These are phyloP conservation scores for Musa itinerans DNA, from an alignment of 176 grass and related monocot species.

Conservation along the genomic window DNA sequence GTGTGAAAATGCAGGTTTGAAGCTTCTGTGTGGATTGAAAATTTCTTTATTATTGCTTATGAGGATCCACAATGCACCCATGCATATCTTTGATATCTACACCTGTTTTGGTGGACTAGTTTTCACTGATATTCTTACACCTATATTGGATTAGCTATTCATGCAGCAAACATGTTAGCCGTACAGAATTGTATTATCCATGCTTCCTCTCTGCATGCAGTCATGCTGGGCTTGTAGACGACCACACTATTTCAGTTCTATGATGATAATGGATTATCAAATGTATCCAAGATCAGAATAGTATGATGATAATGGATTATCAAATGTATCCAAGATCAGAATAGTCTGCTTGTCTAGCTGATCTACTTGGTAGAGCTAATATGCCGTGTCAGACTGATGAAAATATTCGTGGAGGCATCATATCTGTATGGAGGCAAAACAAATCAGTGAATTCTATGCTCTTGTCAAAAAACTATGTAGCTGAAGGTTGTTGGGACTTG, in stretches of 20 bases:
- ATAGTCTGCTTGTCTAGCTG: constrained; percentile 64
- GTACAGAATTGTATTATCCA: constrained; percentile 53
- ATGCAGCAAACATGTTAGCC: constrained; percentile 20
- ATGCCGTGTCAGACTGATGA: constrained; percentile 33
- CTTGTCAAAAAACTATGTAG: constrained; percentile 55
- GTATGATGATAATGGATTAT: constrained; percentile 16
- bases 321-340: constrained; percentile 32
- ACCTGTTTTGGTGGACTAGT: too few species aligned
- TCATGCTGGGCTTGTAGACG: constrained; percentile 63
- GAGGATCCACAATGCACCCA: not conserved
- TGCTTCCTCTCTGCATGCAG: constrained; percentile 66
- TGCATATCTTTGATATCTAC: too few species aligned
- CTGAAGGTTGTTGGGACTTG: constrained; percentile 44
- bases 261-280: constrained; percentile 32
- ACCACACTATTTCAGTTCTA: constrained; percentile 46
- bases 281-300: constrained; percentile 41
- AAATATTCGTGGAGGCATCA: constrained; percentile 57
- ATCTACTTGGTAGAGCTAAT: constrained; percentile 67
- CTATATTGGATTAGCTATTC: too few species aligned
- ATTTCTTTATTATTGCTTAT: constrained; percentile 65
- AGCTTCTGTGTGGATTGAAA: constrained; percentile 44
- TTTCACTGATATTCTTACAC: too few species aligned
- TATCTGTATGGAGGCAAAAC: constrained; percentile 61
- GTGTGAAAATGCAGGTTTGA: constrained; percentile 32
- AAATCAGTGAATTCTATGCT: constrained; percentile 54